Percentiles rank a stretch among this genome's conserved stretches.
These are phyloP conservation scores for Basidiobolus meristosporus DNA, from an alignment of 371 early-diverging fungal species.

Conservation along the genomic window DNA sequence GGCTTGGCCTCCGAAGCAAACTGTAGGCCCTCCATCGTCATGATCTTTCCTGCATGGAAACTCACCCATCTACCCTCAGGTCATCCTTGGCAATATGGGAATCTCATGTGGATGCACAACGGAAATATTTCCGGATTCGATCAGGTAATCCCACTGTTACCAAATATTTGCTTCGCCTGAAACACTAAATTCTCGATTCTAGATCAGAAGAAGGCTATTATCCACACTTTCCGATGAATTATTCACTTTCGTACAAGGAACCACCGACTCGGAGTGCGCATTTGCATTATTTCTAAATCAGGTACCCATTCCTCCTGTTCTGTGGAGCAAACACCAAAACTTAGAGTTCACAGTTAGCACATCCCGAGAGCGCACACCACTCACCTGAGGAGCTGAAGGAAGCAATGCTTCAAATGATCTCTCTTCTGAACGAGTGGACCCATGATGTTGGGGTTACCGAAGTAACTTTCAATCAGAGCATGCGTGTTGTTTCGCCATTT, in stretches of 20 bases:
- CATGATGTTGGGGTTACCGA: slow-evolving; percentile 32
- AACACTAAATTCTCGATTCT: slow-evolving; percentile 6
- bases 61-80: slow-evolving; percentile 5
- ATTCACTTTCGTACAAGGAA: slow-evolving; percentile 52
- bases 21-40: slow-evolving; percentile 18
- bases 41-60: not conserved
- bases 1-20: slow-evolving; percentile 64
- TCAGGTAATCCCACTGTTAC: no score
- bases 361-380: slow-evolving; percentile 24
- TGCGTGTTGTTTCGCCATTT: not conserved
- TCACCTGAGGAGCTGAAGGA: slow-evolving; percentile 30
- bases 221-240: slow-evolving; percentile 42
- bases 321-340: not conserved
- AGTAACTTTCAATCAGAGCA: slow-evolving; percentile 4
- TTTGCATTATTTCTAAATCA: slow-evolving; percentile 72
- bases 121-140: slow-evolving; percentile 54
- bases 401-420: slow-evolving; percentile 60
- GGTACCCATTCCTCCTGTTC: slow-evolving; percentile 11
- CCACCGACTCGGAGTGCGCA: slow-evolving; percentile 72
- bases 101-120: slow-evolving; percentile 86
- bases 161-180: slow-evolving; percentile 2
- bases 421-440: slow-evolving; percentile 42
- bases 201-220: slow-evolving; percentile 51
- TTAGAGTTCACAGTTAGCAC: slow-evolving; percentile 24
- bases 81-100: slow-evolving; percentile 55